Conservation (phyloP, 139 green algal genomes). For the Nannochloris sp. region DNA sequence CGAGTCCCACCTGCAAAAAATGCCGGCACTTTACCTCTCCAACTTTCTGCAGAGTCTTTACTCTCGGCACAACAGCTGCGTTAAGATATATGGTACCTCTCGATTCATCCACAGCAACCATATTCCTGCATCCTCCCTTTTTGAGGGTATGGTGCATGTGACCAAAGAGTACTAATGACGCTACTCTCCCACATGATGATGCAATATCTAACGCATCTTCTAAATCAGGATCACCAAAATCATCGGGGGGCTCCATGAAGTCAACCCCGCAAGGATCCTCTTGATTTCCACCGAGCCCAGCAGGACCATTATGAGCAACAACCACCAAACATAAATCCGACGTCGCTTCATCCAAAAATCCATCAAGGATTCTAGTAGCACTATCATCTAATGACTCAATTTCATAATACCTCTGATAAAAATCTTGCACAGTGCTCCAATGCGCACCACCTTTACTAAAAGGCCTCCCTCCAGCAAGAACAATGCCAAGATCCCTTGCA, state of each 20-base stretch:
- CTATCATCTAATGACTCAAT: conserved; percentile 29
- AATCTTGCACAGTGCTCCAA: conserved; percentile 34
- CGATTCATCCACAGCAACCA: conserved; percentile 36
- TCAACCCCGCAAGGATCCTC: conserved; percentile 42
- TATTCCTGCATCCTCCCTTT: conserved; percentile 31
- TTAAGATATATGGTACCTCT: conserved; percentile 53
- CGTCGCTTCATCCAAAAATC: conserved; percentile 7
- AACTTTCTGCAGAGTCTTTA: too few relatives aligned
- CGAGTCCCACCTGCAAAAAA: conserved; percentile 23
- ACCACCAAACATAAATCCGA: conserved; percentile 27
- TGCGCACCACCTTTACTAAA: conserved; percentile 43
- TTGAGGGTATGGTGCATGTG: conserved; percentile 61
- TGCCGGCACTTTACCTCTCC: conserved; percentile 8
- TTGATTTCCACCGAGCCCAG: conserved; percentile 35
- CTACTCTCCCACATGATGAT: conserved; percentile 7
- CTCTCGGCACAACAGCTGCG: conserved; percentile 52
- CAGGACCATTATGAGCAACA: conserved; percentile 58
- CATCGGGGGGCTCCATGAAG: conserved; percentile 23
- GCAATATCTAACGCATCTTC: conserved; percentile 28
- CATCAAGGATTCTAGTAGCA: conserved; percentile 21
- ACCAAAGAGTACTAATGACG: conserved; percentile 48
- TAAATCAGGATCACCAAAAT: conserved; percentile 52
- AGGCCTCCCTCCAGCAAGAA: conserved; percentile 41
- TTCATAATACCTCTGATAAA: conserved; percentile 42
- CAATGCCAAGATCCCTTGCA: conserved; percentile 28